Evolutionary conservation across 345 rosid species (phyloP).

Genomic region (Eucalyptus albens): DNA sequence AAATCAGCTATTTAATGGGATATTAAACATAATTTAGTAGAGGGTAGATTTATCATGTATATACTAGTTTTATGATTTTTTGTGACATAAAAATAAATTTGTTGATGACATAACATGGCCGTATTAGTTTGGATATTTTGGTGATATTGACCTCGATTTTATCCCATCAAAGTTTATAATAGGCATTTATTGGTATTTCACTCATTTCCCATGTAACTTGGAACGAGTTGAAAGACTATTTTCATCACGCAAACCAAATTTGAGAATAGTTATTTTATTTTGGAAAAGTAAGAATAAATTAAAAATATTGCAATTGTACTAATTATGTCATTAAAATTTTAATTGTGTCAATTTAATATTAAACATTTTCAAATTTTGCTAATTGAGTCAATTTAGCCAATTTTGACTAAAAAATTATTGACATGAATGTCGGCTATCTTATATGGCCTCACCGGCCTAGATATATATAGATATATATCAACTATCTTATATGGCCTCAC

Average conservation of each 20-base stretch:
- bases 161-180: background rate
- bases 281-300: rapidly evolving
- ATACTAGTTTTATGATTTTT: background rate
- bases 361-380: too few species aligned
- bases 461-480: too few species aligned
- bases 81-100: background rate
- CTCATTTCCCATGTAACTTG: background rate
- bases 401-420: too few species aligned
- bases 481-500: too few species aligned
- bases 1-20: background rate
- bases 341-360: too few species aligned
- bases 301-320: too few species aligned
- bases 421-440: rapidly evolving
- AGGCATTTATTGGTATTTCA: background rate
- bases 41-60: background rate
- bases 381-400: too few species aligned
- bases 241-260: background rate
- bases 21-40: too few species aligned
- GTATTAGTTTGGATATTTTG: background rate
- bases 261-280: background rate
- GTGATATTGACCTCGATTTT: background rate
- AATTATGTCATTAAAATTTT: too few species aligned
- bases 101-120: background rate
- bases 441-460: rapidly evolving
- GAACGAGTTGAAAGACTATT: background rate